A percentile compares a stretch with the other conserved stretches of the same genome.
Evolutionary conservation across 1,139 yeast species (phyloP).

Genomic region (Fermentozyma sake): DNA sequence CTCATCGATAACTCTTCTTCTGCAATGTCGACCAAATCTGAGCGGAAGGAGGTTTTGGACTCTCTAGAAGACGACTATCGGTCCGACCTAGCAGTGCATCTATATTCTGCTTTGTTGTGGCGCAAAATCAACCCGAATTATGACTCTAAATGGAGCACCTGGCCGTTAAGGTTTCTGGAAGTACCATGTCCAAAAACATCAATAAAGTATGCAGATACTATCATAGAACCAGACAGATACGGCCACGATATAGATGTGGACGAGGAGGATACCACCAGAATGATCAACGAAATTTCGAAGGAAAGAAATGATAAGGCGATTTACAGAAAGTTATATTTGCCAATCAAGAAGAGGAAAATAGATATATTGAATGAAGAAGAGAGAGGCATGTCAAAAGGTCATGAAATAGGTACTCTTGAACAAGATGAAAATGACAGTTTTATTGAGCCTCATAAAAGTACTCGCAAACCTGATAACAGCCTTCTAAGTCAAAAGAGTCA

Average conservation of each 20-base stretch:
- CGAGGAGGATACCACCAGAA: no score
- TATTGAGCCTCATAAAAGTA: background rate
- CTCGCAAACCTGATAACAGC: background rate
- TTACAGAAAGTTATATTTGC: no score
- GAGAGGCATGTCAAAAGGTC: background rate
- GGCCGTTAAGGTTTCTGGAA: conserved; percentile 38
- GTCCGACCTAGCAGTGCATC: conserved; percentile 48
- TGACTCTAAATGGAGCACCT: conserved; percentile 41
- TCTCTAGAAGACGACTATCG: conserved; percentile 40
- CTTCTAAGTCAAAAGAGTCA: no score
- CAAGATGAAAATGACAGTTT: no score
- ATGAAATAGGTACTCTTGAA: no score
- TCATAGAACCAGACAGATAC: conserved; percentile 13
- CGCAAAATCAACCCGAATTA: conserved; percentile 32
- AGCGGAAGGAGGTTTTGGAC: conserved; percentile 26
- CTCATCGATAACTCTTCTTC: no score
- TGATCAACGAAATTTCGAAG: no score
- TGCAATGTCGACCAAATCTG: conserved; percentile 10
- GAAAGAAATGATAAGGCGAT: no score
- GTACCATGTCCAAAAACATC: conserved; percentile 35
- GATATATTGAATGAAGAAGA: background rate
- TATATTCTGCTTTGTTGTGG: conserved; percentile 43
- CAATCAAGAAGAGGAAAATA: background rate
- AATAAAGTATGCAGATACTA: conserved; percentile 18
- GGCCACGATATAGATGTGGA: conserved; percentile 15